Evolutionary conservation across 1,284 basidiomycete genomes (phyloP), one percentile per base, ranked within the genome.

Genomic region (Apiotrichum brassicae): DNA sequence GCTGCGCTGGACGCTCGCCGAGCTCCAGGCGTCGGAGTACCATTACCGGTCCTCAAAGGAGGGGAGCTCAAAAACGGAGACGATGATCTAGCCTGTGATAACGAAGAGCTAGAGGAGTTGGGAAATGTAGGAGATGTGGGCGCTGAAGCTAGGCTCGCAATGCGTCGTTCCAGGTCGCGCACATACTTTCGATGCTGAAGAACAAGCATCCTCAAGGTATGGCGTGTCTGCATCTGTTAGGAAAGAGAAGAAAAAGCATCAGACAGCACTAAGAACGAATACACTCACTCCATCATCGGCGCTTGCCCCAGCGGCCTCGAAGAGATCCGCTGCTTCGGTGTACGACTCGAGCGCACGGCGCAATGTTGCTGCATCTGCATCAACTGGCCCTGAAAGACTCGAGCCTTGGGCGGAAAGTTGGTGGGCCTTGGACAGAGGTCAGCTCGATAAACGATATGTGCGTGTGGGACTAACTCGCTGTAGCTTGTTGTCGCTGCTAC

Each of bases 181-280:
- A 62, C 62, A 19, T 69, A 57, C 47, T 68, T 70, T n/a, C 62
- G 57, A 51, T 72, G 66, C 55, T 74, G 72, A 2, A 58, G 58
- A 2, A 60, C 58, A 24, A 74, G 56, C 39, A 74, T 57, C 23
- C 61, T 55, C 6, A 74, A 54, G 1, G 72, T 70, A n/a, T 51
- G 25, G 5, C 49, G 43, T 6, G 46, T 54, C 46, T 48, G n/a
- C n/a, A n/a, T n/a, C n/a, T n/a, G n/a, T n/a, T n/a, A n/a, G n/a
- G n/a, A n/a, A n/a, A n/a, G n/a, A n/a, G n/a, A n/a, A n/a, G n/a
- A n/a, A 22, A 4, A 3, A 9, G 23, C 14, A 19, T 25, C 22
- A 8, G 5, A 18, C 14, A 2, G n/a, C n/a, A n/a, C n/a, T n/a
- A n/a, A n/a, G n/a, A n/a, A n/a, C n/a, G n/a, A n/a, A n/a, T n/a